Evolutionary conservation across 306 rosid species (phyloP), one percentile per base, ranked within the genome.

Genomic region (Mimosa pudica): DNA sequence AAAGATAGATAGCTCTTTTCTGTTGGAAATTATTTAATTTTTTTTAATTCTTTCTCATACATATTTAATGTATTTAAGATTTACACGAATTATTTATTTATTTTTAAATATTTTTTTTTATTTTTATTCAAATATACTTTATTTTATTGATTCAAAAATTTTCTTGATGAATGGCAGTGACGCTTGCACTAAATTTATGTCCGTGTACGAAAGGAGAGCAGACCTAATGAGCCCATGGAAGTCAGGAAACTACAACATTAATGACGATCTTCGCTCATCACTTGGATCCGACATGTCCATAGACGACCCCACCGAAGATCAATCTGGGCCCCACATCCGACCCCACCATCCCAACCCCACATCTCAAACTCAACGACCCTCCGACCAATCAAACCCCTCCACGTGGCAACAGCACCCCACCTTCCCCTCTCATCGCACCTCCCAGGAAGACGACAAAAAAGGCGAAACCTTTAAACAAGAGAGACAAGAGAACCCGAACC

Each of bases 241-340:
- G 82, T 85, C 88, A 60, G 66, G 86, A 83, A 89, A 72, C 58
- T 85, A 88, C 13, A 93, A 91, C 24, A 18, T 42, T 45, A 81
- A 84, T 58, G 93, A 89, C 35, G 74, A 93, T 46, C 77, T 96
- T 46, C 85, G 97, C 55, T 87, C 96, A 42, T 96, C 99, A 1
- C 77, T 81, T 38, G 97, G 89, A 55, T 96, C 99, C 3, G 99
- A 96, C 84, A 96, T 96, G 98, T 96, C 99, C 42, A 93, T 93
- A 58, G 99, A 91, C 66, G 92, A 91, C 75, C 83, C 91, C 77
- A 84, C 87, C 2, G 98, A 92, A 60, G 91, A 92, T 35, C 14
- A 54, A 14, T 57, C 79, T 64, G 85, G 80, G 73, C 45, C 86
- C 80, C 78, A 71, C 75, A 30, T 5, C 18, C 80, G 66, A 78